These are phyloP conservation scores for Xylariaceae sp. DNA, from an alignment of 2,329 filamentous ascomycete genomes.

Conservation along the genomic window DNA sequence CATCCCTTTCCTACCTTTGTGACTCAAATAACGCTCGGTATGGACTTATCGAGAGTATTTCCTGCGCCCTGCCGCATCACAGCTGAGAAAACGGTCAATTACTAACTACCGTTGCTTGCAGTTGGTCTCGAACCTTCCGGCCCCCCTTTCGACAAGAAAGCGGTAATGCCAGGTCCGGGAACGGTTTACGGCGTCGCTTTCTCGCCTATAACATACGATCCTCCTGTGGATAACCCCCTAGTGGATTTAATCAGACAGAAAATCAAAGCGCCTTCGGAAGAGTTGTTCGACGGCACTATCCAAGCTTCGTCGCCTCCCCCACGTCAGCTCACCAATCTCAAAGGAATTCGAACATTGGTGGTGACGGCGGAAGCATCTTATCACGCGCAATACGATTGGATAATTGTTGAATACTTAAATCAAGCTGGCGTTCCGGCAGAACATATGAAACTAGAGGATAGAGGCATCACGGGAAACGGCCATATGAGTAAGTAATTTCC, in stretches of 20 bases:
- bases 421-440: slow-evolving; percentile 38
- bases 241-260: slow-evolving; percentile 32
- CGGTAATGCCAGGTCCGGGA: slow-evolving; percentile 33
- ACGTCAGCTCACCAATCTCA: slow-evolving; percentile 36
- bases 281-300: slow-evolving; percentile 28
- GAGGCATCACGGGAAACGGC: slow-evolving; percentile 41
- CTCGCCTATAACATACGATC: slow-evolving; percentile 46
- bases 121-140: slow-evolving; percentile 45
- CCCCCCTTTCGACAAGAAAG: slow-evolving; percentile 43
- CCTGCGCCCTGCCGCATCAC: too few relatives aligned
- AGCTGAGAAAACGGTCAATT: too few relatives aligned
- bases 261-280: slow-evolving; percentile 20
- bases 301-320: slow-evolving; percentile 30
- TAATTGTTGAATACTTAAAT: slow-evolving; percentile 36
- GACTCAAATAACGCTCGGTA: too few relatives aligned
- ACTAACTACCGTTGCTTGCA: too few relatives aligned
- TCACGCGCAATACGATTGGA: slow-evolving; percentile 44
- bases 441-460: slow-evolving; percentile 35
- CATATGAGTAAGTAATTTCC: too few relatives aligned
- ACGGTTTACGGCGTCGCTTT: slow-evolving; percentile 45
- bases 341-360: slow-evolving; percentile 34
- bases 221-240: slow-evolving; percentile 35
- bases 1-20: too few relatives aligned
- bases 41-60: too few relatives aligned
- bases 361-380: slow-evolving; percentile 42